Evolutionary conservation across 2,329 filamentous ascomycete species (phyloP), one percentile per base, ranked within the genome.

Genomic region (Fusarium sp.): DNA sequence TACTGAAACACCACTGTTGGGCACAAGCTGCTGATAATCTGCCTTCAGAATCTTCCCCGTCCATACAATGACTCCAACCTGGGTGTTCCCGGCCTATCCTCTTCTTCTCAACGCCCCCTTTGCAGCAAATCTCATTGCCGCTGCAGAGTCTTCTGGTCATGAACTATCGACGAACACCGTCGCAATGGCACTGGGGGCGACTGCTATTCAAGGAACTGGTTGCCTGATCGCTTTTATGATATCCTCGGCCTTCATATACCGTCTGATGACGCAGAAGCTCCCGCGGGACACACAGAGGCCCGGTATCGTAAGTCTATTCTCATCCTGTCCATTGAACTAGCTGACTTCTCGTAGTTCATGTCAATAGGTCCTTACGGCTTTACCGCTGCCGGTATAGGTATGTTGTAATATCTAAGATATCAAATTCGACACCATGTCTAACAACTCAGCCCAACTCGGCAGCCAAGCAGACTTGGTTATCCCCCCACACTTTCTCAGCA

Each of bases 1-100:
- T 29, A 9, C 11, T 7, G 3, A 4, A 11, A 14, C 13, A n/a
- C 27, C 4, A 17, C 25, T 39, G 13, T 39, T 8, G 11, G 20
- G n/a, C 15, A 21, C 4, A 25, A 5, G 5, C 15, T 33, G 40
- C 41, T 63, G 5, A 58, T 13, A 10, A 3, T 40, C 27, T 27
- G 18, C 36, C 33, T 9, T 6, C 18, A 86, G 80, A 78, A 80
- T 81, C 25, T 85, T 84, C 47, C 84, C 93, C 0, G 92, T 96
- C 46, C 90, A 92, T 33, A 89, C 89, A 51, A 96, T 96, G 93
- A 96, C 92, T 1, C 92, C 92, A 0, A 88, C 93, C 18, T 96
- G 92, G 92, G 93, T 95, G 54, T 96, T 96, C 69, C 93, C 92
- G 0, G 92, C 91, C 1, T 96, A 96, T 67, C 92, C 93, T 1